phyloP scores from a whole-genome alignment of 129 eudicot species.

The Pseudognaphalium luteoalbum region DNA sequence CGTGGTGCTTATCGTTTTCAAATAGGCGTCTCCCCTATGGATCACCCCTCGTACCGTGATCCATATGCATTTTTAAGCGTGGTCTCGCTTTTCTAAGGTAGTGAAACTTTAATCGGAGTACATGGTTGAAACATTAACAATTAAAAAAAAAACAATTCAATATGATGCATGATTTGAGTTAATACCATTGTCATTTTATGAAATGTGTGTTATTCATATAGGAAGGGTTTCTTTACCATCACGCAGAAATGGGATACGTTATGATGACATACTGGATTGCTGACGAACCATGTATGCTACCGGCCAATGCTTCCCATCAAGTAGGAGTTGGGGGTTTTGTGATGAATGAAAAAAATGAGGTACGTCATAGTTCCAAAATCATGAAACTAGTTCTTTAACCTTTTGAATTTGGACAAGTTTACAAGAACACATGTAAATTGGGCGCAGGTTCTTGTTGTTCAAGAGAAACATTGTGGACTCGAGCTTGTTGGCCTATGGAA shows the following conservation, averaged over 20 bases:
- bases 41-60: too few species aligned
- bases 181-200: not conserved
- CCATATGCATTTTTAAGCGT: too few species aligned
- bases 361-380: not conserved
- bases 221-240: constrained; percentile 93
- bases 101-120: too few species aligned
- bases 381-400: not conserved
- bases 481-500: constrained; percentile 76
- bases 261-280: constrained; percentile 98
- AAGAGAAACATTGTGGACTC: constrained; percentile 73
- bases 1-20: too few species aligned
- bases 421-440: not conserved
- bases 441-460: constrained; percentile 80
- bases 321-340: constrained; percentile 94
- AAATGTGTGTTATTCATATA: constrained; percentile 12
- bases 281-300: constrained; percentile 75
- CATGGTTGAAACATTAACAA: too few species aligned
- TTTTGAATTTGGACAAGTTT: not conserved
- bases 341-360: constrained; percentile 74
- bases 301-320: constrained; percentile 86
- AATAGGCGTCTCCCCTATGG: too few species aligned
- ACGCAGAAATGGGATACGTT: constrained; percentile 73
- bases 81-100: too few species aligned
- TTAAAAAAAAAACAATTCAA: too few species aligned
- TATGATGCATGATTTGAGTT: too few species aligned